Evolutionary conservation across 169 alveolate species (phyloP), one percentile per base, ranked within the genome.

Genomic region (Plasmodium vivax): DNA sequence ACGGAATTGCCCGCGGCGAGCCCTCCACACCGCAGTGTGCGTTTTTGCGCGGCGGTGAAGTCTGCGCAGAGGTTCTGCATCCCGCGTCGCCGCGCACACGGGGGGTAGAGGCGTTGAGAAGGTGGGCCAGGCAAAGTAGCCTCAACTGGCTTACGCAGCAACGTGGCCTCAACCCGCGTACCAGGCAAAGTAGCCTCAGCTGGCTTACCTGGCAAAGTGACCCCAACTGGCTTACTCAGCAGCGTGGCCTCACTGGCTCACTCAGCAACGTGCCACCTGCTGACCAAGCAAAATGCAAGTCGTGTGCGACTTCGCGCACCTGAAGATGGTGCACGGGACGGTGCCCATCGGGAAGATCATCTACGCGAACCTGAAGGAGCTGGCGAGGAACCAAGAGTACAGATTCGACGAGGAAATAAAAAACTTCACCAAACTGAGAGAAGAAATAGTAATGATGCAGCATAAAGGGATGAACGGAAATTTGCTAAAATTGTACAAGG

Each of bases 401-500:
- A 5, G 27, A 2, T 90, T 90, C 68, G 94, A 90, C 2, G 91
- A 81, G 8, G 94, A 90, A 34, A 90, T 90, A 62, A 16, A 38
- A 30, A 45, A 38, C 19, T 80, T 90, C 45, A 43, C 80, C 16
- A 90, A 71, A 12, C 1, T 90, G 10, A 72, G 94, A 51, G 83
- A 80, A 10, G 12, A 41, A 14, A 90, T 90, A 68, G 30, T 90
- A 10, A 47, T 34, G 23, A 83, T 80, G 73, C 94, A 90, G 19
- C 41, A 32, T 5, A 90, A 81, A 32, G 94, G 88, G 4, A 1
- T 71, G 9, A 74, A 51, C 38, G 54, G 2, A 14, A 79, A 72
- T 12, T 81, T 90, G 41, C 73, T 90, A 90, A 90, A 68, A 19
- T 81, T 90, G 74, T 90, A 90, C 73, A 90, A 90, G 56, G 94